Evolutionary conservation across 2,329 filamentous ascomycete genomes (phyloP), one percentile per base, ranked within the genome.

Genomic region (Xylariaceae sp.): DNA sequence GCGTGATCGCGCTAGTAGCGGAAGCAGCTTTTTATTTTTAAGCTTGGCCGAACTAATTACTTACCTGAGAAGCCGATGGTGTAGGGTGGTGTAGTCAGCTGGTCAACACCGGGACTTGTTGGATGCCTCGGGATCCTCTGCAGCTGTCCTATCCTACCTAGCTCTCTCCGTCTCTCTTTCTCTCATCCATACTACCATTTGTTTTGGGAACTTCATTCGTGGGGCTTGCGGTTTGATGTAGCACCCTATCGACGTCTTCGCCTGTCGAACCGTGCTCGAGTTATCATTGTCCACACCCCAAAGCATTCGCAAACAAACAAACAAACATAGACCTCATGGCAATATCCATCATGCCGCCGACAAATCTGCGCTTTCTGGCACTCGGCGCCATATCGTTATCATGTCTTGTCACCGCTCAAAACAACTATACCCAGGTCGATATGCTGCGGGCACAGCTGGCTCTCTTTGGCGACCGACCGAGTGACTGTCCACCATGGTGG

Each of bases 401-500:
- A 48, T 58, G 60, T 50, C 40, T 67, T 18, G 63, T 64, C 42
- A 52, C 52, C 60, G 77, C 68, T 41, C 80, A 75, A 68, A 72
- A 64, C 61, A 89, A 87, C 70, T 86, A 84, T 66, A 85, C 85
- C 50, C 81, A 82, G 48, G 71, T 81, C 61, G 83, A 85, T 64
- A 85, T 82, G 75, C 77, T 84, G 70, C 84, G 80, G 65, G 84
- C 85, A 42, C 85, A 89, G 70, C 79, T 92, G 70, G 83, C 88
- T 40, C 76, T 93, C 45, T 84, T 90, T 75, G 88, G 85, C 63
- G 86, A 89, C 67, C 84, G 90, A 48, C 89, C 91, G 6, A 83
- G 84, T 61, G 85, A 89, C 67, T 95, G 91, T 71, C 90, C 90
- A 50, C 90, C 90, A 69, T 95, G 87, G 86, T 89, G 74, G 65